phyloP scores from a whole-genome alignment of 1,139 yeast species.

The Sugiyamaella castrensis region DNA sequence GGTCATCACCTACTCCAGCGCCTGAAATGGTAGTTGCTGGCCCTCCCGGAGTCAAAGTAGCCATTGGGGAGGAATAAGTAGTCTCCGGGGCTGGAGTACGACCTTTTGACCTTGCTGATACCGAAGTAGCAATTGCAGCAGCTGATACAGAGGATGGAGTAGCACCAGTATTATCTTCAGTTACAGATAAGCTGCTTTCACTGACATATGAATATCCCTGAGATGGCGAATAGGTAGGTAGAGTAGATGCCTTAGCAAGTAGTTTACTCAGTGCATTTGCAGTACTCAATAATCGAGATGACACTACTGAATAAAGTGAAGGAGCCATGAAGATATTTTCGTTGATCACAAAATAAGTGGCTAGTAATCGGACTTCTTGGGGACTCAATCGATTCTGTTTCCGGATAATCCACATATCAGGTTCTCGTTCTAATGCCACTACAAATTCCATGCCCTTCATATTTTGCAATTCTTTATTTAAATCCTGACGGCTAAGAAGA shows the following conservation, averaged over 20 bases:
- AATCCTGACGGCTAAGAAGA: slow-evolving; percentile 40
- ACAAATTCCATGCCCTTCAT: slow-evolving; percentile 87
- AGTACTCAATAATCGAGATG: slow-evolving; percentile 50
- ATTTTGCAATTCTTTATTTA: slow-evolving; percentile 57
- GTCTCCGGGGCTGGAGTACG: slow-evolving; percentile 15
- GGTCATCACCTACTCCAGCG: slow-evolving; percentile 20
- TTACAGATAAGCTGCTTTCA: slow-evolving; percentile 20
- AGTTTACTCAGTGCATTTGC: slow-evolving; percentile 33
- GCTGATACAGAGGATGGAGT: slow-evolving; percentile 12
- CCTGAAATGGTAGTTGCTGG: slow-evolving; percentile 10
- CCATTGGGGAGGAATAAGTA: slow-evolving; percentile 20
- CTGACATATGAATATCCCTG: slow-evolving; percentile 37
- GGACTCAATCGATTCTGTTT: slow-evolving; percentile 68
- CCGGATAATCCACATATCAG: slow-evolving; percentile 87
- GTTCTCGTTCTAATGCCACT: slow-evolving; percentile 71
- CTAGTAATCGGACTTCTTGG: slow-evolving; percentile 50
- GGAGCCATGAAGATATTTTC: slow-evolving; percentile 95
- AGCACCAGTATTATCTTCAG: slow-evolving; percentile 12
- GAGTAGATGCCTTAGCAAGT: slow-evolving; percentile 32
- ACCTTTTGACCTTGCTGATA: slow-evolving; percentile 7
- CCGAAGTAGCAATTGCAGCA: slow-evolving; percentile 3
- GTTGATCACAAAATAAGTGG: slow-evolving; percentile 84
- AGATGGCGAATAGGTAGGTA: slow-evolving; percentile 38
- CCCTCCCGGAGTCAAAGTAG: slow-evolving; percentile 13
- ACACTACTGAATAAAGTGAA: slow-evolving; percentile 50